Base-by-base conservation (phyloP, 2,329 filamentous ascomycete genomes). In the Verticillium nonalfalfae region DNA sequence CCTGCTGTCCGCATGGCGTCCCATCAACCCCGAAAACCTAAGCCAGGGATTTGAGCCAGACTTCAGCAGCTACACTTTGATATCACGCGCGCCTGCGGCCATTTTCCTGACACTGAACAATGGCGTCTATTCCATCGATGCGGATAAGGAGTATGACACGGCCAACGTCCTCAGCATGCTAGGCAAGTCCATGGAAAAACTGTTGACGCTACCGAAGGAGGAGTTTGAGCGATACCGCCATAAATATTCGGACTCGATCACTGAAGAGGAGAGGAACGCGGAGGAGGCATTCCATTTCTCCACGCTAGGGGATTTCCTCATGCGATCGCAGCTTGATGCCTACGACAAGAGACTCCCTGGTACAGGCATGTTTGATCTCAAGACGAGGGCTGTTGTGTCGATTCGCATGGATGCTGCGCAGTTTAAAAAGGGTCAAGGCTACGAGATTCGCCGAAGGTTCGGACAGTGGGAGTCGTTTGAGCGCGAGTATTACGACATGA, bases 401-500 rank as follows among this genome's bases (percentile, higher is more conserved):
- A 91, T 99, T 64, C 91, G 95, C 34, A 97, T 97, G 92, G 89
- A 96, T 68, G 82, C 90, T 0, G 69, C 73, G 4, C 84, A 89
- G 18, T 91, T 89, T 70, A 82, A 94, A 66, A 81, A 88, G 57
- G 93, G 92, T 34, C 78, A 88, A 13, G 93, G 91, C 2, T 99
- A 99, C 73, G 91, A 99, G 74, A 93, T 99, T 67, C 88, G 87
- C 63, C 76, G 81, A 45, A 85, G 86, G 0, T 86, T 87, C 59
- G 96, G 96, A 15, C 81, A 87, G 62, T 99, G 85, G 81, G 90
- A 96, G 73, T 98, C 94, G 0, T 99, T 89, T 72, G 95, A 99
- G 76, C 87, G 93, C 62, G 96, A 99, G 70, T 97, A 95, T 73
- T 96, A 89, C 73, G 95, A 99, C 74, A 96, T 99, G 93, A 94